phyloP scores from a whole-genome alignment of 495 filamentous ascomycete genomes.

The Aspergillus incahuasiensis region DNA sequence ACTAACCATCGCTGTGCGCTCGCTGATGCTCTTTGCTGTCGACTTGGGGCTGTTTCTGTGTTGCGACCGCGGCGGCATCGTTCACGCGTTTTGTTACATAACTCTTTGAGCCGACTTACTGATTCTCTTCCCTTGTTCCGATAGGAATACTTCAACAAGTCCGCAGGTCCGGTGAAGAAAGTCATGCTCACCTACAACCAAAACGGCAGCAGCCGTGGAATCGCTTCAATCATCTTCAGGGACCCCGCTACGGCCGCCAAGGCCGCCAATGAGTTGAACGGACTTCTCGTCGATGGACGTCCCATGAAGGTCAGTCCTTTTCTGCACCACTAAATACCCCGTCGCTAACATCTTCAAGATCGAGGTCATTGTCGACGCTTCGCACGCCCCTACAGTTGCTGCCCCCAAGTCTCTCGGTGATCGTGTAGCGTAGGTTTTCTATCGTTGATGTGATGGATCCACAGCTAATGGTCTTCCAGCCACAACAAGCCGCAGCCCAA shows the following conservation, averaged over 20 bases:
- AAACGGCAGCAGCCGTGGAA: slow-evolving; percentile 83
- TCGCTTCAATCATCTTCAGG: slow-evolving; percentile 74
- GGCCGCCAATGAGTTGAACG: slow-evolving; percentile 77
- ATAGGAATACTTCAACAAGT: slow-evolving; percentile 94
- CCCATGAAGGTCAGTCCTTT: slow-evolving; percentile 73
- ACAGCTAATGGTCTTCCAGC: slow-evolving; percentile 30
- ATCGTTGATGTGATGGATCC: background rate
- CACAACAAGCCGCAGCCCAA: slow-evolving; percentile 76
- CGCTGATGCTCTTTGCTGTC: slow-evolving; percentile 56
- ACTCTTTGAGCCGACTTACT: slow-evolving; percentile 34
- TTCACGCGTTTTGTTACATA: slow-evolving; percentile 15
- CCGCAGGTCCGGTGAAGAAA: slow-evolving; percentile 83
- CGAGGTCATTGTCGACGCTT: slow-evolving; percentile 80
- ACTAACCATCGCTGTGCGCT: slow-evolving; percentile 62
- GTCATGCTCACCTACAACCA: slow-evolving; percentile 88
- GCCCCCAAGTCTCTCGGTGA: slow-evolving; percentile 75
- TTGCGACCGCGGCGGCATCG: slow-evolving; percentile 24
- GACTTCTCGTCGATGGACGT: slow-evolving; percentile 78
- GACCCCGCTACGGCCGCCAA: slow-evolving; percentile 73
- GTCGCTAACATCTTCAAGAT: slow-evolving; percentile 46
- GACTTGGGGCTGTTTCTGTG: slow-evolving; percentile 24
- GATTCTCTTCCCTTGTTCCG: slow-evolving; percentile 33
- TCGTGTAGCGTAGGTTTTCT: slow-evolving; percentile 64
- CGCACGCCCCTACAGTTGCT: slow-evolving; percentile 59
- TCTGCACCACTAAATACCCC: background rate